These are phyloP conservation scores for Aquilaria agallochum DNA, from an alignment of 441 rosid species.

Conservation along the genomic window DNA sequence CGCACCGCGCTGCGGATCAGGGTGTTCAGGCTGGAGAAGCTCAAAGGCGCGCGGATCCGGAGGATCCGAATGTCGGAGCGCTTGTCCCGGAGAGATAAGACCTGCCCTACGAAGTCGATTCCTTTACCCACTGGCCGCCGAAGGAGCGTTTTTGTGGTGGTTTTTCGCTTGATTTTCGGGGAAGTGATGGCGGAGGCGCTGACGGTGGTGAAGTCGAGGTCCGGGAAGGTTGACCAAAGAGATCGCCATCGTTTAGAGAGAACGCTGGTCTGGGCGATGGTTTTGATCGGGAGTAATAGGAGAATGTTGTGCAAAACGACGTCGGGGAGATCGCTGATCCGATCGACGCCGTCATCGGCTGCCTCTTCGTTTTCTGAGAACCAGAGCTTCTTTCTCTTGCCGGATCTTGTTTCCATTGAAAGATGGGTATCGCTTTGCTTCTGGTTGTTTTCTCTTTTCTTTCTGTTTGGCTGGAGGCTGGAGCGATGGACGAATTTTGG, in stretches of 20 bases:
- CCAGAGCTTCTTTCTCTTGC: conserved; percentile 48
- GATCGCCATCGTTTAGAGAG: conserved; percentile 67
- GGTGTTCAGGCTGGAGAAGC: conserved; percentile 58
- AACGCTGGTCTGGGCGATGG: conserved; percentile 46
- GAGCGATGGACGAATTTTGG: conserved; percentile 10
- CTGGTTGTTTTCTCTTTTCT: not conserved
- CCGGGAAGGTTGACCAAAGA: conserved; percentile 75
- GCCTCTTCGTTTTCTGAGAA: conserved; percentile 10
- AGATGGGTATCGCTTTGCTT: not conserved
- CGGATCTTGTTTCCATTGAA: conserved; percentile 71
- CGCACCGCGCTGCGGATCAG: conserved; percentile 69
- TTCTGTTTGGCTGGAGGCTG: not conserved
- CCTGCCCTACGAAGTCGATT: conserved; percentile 40
- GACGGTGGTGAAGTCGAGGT: conserved; percentile 74
- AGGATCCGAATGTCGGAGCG: conserved; percentile 50
- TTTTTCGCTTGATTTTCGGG: not conserved
- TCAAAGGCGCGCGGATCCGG: conserved; percentile 46
- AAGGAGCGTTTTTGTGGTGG: conserved; percentile 2
- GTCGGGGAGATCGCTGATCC: conserved; percentile 67
- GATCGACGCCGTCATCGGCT: conserved; percentile 26
- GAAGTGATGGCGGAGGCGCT: conserved; percentile 9
- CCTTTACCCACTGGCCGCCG: conserved; percentile 10
- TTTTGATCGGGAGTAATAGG: conserved; percentile 49
- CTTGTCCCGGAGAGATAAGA: conserved; percentile 40
- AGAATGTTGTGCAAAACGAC: conserved; percentile 61